Evolutionary conservation across 2,329 filamentous ascomycete species (phyloP).

Genomic region (Colletotrichum sp.): DNA sequence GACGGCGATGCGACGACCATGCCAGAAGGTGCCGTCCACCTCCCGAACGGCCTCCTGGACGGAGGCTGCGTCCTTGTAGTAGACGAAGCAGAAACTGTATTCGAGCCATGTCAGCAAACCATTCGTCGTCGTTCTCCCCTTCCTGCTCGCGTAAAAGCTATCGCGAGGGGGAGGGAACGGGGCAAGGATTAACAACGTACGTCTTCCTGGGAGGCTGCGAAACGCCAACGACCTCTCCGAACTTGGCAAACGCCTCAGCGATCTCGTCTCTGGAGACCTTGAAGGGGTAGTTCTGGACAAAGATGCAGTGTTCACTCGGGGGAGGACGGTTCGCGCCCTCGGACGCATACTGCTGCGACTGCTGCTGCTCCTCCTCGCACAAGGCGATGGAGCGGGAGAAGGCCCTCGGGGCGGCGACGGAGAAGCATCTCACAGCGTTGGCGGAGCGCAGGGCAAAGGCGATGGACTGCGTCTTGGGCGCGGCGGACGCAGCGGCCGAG

Average conservation of each 20-base stretch:
- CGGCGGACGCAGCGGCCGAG: not conserved
- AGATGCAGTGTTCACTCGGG: conserved; percentile 42
- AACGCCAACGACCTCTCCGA: conserved; percentile 29
- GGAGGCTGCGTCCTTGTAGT: not conserved
- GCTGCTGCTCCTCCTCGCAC: not conserved
- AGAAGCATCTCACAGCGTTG: not conserved
- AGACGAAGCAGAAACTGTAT: conserved; percentile 15
- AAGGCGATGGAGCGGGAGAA: conserved; percentile 3
- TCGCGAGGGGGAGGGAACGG: not conserved
- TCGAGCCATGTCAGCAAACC: not conserved
- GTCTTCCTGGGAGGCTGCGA: not conserved
- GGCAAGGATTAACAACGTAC: not conserved
- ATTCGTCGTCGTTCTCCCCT: not conserved
- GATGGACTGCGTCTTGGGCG: conserved; percentile 13
- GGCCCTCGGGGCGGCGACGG: not conserved
- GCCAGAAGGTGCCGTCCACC: conserved; percentile 23
- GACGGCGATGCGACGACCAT: conserved; percentile 18
- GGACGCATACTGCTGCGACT: not conserved
- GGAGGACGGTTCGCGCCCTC: not conserved
- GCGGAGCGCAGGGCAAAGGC: conserved; percentile 5
- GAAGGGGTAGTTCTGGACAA: conserved; percentile 74
- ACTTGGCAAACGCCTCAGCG: conserved; percentile 59
- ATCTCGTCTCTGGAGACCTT: conserved; percentile 69
- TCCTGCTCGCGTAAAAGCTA: not conserved
- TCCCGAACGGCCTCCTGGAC: not conserved